phyloP scores from a whole-genome alignment of 1,284 basidiomycete genomes.

The Sporisorium sorghi region DNA sequence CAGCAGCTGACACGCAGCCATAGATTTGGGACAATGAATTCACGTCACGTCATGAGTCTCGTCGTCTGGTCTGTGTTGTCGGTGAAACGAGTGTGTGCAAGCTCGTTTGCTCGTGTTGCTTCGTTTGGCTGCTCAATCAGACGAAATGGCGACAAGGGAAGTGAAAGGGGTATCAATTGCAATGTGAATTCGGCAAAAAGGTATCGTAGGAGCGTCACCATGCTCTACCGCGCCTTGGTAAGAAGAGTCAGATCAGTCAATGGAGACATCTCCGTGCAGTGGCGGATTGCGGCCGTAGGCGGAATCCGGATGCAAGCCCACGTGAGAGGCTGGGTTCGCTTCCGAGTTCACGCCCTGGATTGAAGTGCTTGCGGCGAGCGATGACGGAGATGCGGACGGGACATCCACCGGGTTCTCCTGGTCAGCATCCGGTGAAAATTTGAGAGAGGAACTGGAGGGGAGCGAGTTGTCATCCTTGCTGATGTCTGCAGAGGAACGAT shows the following conservation, averaged over 20 bases:
- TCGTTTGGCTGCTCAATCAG: not conserved
- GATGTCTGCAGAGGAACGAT: conserved; percentile 15
- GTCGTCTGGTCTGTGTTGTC: not conserved
- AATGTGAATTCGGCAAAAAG: not conserved
- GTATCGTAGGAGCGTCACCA: conserved; percentile 4
- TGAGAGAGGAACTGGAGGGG: conserved; percentile 11
- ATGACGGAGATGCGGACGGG: not conserved
- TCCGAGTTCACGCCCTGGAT: not conserved
- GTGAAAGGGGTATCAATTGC: conserved; percentile 29
- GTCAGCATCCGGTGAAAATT: no score
- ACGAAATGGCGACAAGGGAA: not conserved
- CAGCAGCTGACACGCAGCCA: not conserved
- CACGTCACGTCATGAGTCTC: not conserved
- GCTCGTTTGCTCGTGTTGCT: not conserved
- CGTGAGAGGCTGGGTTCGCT: not conserved
- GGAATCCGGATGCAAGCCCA: conserved; percentile 5
- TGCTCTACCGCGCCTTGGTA: not conserved
- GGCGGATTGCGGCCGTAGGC: conserved; percentile 4
- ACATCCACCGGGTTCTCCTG: not conserved
- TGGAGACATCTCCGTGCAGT: conserved; percentile 29
- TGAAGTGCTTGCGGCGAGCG: not conserved
- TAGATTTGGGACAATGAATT: not conserved
- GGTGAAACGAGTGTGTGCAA: not conserved
- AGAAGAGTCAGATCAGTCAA: conserved; percentile 21
- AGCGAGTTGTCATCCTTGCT: conserved; percentile 12